phyloP scores from a whole-genome alignment of 140 eudicot genomes.

The Bidens hawaiensis region DNA sequence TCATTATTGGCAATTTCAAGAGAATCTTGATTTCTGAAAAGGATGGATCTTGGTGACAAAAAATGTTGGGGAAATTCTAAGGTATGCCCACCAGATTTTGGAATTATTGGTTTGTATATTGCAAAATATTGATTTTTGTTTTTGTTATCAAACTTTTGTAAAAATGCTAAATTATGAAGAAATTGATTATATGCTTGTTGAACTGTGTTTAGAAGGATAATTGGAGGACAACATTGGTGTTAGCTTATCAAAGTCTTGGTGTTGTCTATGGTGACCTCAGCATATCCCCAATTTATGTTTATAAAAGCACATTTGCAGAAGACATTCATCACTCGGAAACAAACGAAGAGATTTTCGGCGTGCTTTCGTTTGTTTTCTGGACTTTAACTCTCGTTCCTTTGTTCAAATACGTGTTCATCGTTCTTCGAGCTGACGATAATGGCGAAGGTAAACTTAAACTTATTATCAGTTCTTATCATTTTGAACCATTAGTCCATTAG shows the following conservation, averaged over 20 bases:
- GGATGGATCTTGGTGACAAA: conserved; percentile 32
- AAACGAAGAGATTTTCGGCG: conserved; percentile 51
- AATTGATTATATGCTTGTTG: conserved; percentile 14
- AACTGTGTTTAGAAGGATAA: conserved; percentile 28
- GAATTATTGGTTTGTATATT: neutral
- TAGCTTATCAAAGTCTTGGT: conserved; percentile 68
- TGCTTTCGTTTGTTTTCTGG: conserved; percentile 59
- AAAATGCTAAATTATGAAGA: neutral
- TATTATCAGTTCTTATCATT: neutral
- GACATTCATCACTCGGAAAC: conserved; percentile 44
- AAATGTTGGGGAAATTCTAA: conserved; percentile 29
- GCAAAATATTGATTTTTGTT: neutral
- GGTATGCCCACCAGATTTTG: conserved; percentile 21
- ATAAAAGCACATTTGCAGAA: conserved; percentile 77
- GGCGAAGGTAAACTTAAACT: conserved; percentile 53
- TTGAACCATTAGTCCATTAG: neutral
- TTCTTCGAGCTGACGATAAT: conserved; percentile 60
- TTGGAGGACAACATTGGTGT: conserved; percentile 43
- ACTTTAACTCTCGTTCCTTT: conserved; percentile 42
- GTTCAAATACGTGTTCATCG: conserved; percentile 64
- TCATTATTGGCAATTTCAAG: neutral
- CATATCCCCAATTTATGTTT: conserved; percentile 61
- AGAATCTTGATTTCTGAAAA: conserved; percentile 22
- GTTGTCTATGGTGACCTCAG: conserved; percentile 70
- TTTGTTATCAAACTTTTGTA: conserved; percentile 5